A percentile compares a stretch with the other conserved stretches of the same genome.
These are phyloP conservation scores for Botryotinia calthae DNA, from an alignment of 2,329 filamentous ascomycete genomes.

Conservation along the genomic window DNA sequence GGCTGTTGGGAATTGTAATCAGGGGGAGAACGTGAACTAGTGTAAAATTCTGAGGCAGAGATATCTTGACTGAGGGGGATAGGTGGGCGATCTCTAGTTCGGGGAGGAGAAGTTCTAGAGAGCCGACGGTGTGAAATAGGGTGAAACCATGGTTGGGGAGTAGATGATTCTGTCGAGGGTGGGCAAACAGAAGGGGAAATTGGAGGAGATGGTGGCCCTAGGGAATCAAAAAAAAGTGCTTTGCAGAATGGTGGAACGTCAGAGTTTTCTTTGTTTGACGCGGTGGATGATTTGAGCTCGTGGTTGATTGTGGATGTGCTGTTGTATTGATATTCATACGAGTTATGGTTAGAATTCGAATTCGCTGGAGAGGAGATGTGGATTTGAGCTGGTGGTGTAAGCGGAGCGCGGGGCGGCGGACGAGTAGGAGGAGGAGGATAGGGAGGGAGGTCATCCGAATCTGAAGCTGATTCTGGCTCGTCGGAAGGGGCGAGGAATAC, in stretches of 20 bases:
- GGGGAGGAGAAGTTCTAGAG: not conserved
- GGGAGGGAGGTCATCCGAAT: not conserved
- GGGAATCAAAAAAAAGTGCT: not conserved
- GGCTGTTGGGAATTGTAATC: not conserved
- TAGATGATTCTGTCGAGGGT: not conserved
- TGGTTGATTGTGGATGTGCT: not conserved
- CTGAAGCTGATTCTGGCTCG: not conserved
- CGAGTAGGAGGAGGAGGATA: slow-evolving; percentile 2
- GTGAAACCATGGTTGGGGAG: not conserved
- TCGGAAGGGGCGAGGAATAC: not conserved
- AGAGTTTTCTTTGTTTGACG: not conserved
- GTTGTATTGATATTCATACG: not conserved
- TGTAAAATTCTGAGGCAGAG: not conserved
- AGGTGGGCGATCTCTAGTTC: not conserved
- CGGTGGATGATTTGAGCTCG: not conserved
- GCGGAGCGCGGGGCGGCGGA: not conserved
- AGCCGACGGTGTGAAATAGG: not conserved
- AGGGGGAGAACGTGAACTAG: not conserved
- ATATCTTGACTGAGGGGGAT: too few relatives aligned
- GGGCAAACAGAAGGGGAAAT: not conserved
- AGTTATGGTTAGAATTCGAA: not conserved
- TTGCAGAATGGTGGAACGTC: not conserved
- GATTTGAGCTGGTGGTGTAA: not conserved
- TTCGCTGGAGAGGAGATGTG: not conserved
- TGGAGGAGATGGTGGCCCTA: too few relatives aligned